Base-by-base conservation (phyloP, 1,139 yeast species). In the Nakaseomyces kungkrabaensis region DNA sequence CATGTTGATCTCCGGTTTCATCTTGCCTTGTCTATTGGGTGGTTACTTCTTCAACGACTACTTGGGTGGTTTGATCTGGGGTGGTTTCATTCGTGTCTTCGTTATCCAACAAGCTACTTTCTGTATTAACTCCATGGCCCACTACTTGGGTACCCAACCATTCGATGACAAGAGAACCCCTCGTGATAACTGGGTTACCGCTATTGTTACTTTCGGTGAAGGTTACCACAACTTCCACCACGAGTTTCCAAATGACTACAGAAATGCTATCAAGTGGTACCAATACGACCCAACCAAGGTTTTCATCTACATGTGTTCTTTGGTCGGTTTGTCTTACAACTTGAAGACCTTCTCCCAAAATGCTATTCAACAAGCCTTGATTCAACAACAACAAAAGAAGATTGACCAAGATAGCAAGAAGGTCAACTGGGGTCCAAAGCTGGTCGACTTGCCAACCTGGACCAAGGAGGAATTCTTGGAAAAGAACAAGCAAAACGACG, bases 221-320 rank as follows among this genome's bases (percentile, higher is more conserved):
- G 98, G 98, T 53, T 90, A 92, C 79, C 98, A 92, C 73, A 92
- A 92, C 75, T 92, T 92, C 83, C 98, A 92, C 73, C 98, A 92
- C 73, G 97, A 94, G 75, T 92, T 90, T 80, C 98, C 98, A 59
- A 81, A 95, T 45, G 98, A 92, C 74, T 92, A 92, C 79, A 82
- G 98, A 76, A 92, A 92, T 67, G 98, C 98, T 47, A 79, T 92
- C 68, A 86, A 82, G 71, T 94, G 98, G 98, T 92, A 86, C 77
- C 98, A 94, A 78, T 92, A 85, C 71, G 98, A 92, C 70, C 98
- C 98, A 59, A 92, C 97, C 59, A 92, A 92, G 78, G 66, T 84
- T 54, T 67, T 80, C 54, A 90, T 92, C 67, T 88, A 80, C 75
- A 47, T 70, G 42, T 71, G 79, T 63, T 85, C 90, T 52, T 79